Conservation (phyloP, 208 protist genomes). For the Crithidia fasciculata region DNA sequence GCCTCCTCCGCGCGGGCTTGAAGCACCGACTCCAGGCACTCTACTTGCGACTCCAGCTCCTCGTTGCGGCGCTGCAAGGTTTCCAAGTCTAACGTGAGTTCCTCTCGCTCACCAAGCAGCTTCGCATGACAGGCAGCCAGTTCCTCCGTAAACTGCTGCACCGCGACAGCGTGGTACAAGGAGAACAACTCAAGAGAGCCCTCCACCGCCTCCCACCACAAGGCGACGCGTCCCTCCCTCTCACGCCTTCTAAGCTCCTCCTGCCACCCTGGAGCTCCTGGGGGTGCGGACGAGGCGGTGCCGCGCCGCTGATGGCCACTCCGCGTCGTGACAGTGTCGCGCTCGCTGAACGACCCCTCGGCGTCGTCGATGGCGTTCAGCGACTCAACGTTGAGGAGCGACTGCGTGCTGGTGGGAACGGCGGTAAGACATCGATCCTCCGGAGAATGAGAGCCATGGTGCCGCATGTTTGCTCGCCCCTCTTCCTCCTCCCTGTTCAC, state of each 20-base stretch:
- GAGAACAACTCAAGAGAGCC: conserved; percentile 2
- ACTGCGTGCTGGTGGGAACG: conserved; percentile 28
- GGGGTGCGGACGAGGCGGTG: neutral
- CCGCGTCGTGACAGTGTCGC: conserved; percentile 3
- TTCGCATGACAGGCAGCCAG: conserved; percentile 14
- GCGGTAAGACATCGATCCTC: conserved; percentile 29
- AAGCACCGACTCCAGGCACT: neutral
- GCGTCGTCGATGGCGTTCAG: neutral
- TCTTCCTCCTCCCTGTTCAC: conserved; percentile 27
- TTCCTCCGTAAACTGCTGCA: conserved; percentile 1
- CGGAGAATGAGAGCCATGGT: conserved; percentile 19
- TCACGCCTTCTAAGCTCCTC: conserved; percentile 20
- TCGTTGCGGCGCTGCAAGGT: conserved; percentile 19
- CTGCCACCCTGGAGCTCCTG: neutral
- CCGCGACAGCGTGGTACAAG: conserved; percentile 4
- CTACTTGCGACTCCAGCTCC: conserved; percentile 8
- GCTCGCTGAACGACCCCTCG: neutral
- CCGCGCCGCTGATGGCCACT: neutral
- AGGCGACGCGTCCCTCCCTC: neutral
- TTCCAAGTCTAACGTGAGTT: conserved; percentile 8
- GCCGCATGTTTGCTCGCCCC: conserved; percentile 6
- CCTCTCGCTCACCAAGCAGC: conserved; percentile 4
- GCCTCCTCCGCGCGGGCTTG: neutral
- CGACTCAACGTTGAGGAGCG: conserved; percentile 23
- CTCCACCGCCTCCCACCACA: conserved; percentile 20